Percentiles rank a stretch among this genome's conserved stretches.
Conservation (phyloP, 495 filamentous ascomycete genomes). For the Cladorrhinum samala region DNA sequence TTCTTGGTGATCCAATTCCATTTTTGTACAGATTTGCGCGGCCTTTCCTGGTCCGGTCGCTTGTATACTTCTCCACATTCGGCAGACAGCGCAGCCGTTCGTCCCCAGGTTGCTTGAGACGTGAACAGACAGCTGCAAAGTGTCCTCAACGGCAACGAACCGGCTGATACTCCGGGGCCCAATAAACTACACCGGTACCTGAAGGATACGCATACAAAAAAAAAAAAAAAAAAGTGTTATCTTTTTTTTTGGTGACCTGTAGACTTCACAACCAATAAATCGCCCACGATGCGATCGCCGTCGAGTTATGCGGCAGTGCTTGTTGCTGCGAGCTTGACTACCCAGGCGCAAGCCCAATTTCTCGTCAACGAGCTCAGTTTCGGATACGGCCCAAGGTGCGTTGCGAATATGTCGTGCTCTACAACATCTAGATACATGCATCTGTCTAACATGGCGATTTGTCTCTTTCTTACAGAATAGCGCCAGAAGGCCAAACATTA, state of each 20-base stretch:
- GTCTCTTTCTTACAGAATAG: constrained; percentile 30
- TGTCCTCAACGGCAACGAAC: constrained; percentile 14
- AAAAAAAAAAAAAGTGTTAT: too few species aligned
- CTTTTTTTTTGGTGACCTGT: too few species aligned
- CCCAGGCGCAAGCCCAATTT: constrained; percentile 52
- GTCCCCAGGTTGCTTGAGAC: neutral
- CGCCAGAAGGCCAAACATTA: constrained; percentile 28
- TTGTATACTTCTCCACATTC: constrained; percentile 13
- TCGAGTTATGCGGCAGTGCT: constrained; percentile 29
- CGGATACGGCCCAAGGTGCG: constrained; percentile 60
- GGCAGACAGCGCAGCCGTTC: constrained; percentile 11
- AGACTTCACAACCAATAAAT: neutral
- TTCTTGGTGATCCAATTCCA: too few species aligned
- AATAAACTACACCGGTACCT: too few species aligned
- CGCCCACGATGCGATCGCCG: constrained; percentile 36
- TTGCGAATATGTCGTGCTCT: neutral
- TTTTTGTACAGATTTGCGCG: neutral
- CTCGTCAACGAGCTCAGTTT: constrained; percentile 66
- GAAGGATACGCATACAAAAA: too few species aligned
- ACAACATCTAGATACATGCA: neutral
- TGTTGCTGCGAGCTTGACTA: constrained; percentile 48
- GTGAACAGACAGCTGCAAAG: constrained; percentile 15
- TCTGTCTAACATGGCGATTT: constrained; percentile 1
- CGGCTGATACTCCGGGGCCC: neutral
- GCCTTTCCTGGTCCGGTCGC: neutral